Percentiles rank a stretch among this genome's conserved stretches.
These are phyloP conservation scores for Yarrowia hollandica DNA, from an alignment of 805 yeast genomes.

Conservation along the genomic window DNA sequence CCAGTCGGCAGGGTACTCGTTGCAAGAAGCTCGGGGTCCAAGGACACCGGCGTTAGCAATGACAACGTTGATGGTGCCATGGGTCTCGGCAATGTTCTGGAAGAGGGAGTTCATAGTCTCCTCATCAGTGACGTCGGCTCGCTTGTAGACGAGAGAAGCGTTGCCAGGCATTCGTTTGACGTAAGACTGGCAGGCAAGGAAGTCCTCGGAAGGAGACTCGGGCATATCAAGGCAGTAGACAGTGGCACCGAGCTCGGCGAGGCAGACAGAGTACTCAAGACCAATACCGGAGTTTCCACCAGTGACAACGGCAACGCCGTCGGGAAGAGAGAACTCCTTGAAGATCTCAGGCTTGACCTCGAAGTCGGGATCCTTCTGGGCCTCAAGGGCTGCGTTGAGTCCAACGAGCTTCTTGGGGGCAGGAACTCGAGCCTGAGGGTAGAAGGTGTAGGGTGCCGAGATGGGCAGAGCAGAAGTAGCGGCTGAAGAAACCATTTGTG, in stretches of 20 bases:
- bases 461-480: slow-evolving; percentile 32
- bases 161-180: slow-evolving; percentile 40
- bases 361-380: slow-evolving; percentile 35
- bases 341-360: slow-evolving; percentile 37
- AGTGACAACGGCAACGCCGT: slow-evolving; percentile 48
- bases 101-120: slow-evolving; percentile 46
- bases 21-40: slow-evolving; percentile 47
- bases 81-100: slow-evolving; percentile 48
- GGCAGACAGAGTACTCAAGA: slow-evolving; percentile 45
- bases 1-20: slow-evolving; percentile 53
- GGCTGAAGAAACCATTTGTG: slow-evolving; percentile 20
- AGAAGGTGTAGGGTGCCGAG: slow-evolving; percentile 34
- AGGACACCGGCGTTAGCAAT: slow-evolving; percentile 75
- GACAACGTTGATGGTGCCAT: slow-evolving; percentile 61
- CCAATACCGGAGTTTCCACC: slow-evolving; percentile 51
- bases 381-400: slow-evolving; percentile 38
- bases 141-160: slow-evolving; percentile 41
- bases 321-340: slow-evolving; percentile 47
- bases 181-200: slow-evolving; percentile 34
- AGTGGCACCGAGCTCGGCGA: slow-evolving; percentile 49
- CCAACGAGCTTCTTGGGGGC: slow-evolving; percentile 38
- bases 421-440: slow-evolving; percentile 34
- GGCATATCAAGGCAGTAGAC: slow-evolving; percentile 44
- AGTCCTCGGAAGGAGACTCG: slow-evolving; percentile 36
- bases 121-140: slow-evolving; percentile 55